Evolutionary conservation across 768 basidiomycete species (phyloP).

Genomic region (Suillus sp.): DNA sequence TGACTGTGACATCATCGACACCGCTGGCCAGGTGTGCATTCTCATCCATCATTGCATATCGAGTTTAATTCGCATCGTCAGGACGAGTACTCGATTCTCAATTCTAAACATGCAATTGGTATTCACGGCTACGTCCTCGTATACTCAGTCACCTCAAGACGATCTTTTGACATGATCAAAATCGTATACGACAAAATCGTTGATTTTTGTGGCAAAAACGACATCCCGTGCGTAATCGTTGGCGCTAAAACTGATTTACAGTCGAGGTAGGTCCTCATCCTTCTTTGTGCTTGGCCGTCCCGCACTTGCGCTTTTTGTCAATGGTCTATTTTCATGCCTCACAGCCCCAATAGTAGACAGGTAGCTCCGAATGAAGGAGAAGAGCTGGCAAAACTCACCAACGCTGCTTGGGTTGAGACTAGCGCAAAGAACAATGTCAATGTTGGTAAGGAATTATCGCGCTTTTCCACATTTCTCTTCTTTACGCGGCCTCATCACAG

Average conservation of each 20-base stretch:
- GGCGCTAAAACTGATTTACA: conserved; percentile 89
- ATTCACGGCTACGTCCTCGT: conserved; percentile 97
- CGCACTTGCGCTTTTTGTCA: conserved; percentile 20
- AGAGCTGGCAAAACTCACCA: conserved; percentile 68
- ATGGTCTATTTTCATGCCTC: conserved; percentile 33
- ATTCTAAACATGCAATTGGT: conserved; percentile 92
- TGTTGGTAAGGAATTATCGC: conserved; percentile 66
- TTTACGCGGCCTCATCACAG: conserved; percentile 37
- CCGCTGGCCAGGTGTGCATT: conserved; percentile 84
- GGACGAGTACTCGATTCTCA: conserved; percentile 97
- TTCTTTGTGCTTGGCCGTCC: conserved; percentile 14
- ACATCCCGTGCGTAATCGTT: conserved; percentile 92
- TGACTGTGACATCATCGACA: conserved; percentile 97
- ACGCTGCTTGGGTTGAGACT: conserved; percentile 84
- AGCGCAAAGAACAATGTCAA: conserved; percentile 87
- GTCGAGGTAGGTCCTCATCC: conserved; percentile 56
- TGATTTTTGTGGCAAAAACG: conserved; percentile 79
- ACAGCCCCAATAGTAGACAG: conserved; percentile 57
- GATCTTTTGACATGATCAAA: conserved; percentile 94
- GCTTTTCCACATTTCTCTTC: conserved; percentile 8
- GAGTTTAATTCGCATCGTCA: conserved; percentile 32
- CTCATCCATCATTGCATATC: conserved; percentile 11
- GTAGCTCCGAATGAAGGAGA: conserved; percentile 75
- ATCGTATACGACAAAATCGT: conserved; percentile 93
- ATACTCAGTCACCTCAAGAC: conserved; percentile 87